Evolutionary conservation across 345 rosid genomes (phyloP), one percentile per base, ranked within the genome.

Genomic region (Hibiscus syriacus): DNA sequence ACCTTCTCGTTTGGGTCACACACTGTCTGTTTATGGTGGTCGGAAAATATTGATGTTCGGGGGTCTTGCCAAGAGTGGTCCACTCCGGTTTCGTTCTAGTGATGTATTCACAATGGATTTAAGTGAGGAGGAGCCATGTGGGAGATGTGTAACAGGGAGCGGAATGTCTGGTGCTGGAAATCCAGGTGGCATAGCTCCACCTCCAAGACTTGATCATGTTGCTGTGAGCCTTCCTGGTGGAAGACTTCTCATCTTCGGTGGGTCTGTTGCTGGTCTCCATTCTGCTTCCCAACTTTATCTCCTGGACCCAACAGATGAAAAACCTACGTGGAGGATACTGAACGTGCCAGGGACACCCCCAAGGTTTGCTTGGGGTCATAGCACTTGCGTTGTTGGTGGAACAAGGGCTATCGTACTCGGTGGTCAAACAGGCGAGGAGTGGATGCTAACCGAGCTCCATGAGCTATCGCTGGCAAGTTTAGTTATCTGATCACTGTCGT

Each of bases 321-420:
- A 90, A 56, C 97, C 97, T 0, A 86, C 90, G 5, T 90, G 92
- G 95, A 84, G 95, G 74, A 78, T 88, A 70, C 80, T 90, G 67
- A 90, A 86, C 80, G 91, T 88, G 41, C 95, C 95, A 0, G 97
- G 95, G 48, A 72, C 83, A 65, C 92, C 95, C 1, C 95, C 95
- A 1, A 73, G 95, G 59, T 86, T 90, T 74, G 95, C 97, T 30
- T 90, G 95, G 97, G 97, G 97, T 41, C 97, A 90, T 59, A 87
- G 95, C 64, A 90, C 92, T 2, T 90, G 97, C 76, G 95, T 90
- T 14, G 97, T 90, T 3, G 97, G 92, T 30, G 95, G 97, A 49
- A 90, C 97, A 16, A 84, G 92, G 62, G 90, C 95, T 29, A 82
- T 90, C 50, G 90, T 88, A 52, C 89, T 90, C 0, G 97, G 97